phyloP scores from a whole-genome alignment of 192 early-diverging fungal genomes.

The Coemansia sp. region DNA sequence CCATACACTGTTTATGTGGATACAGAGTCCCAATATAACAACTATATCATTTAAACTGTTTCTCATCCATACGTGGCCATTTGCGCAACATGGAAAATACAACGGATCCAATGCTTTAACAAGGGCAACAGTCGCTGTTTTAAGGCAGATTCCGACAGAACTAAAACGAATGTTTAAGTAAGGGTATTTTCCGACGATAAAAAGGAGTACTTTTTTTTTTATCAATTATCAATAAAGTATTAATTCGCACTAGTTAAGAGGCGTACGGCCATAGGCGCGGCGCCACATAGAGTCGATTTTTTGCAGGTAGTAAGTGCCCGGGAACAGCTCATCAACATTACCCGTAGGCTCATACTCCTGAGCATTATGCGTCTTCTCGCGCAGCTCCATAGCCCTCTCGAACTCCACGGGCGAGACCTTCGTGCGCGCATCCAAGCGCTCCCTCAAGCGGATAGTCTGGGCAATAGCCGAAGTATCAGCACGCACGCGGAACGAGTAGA shows the following conservation, averaged over 20 bases:
- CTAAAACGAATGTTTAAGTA: too few species aligned
- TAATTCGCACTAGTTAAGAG: slow-evolving; percentile 26
- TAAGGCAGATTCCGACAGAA: too few species aligned
- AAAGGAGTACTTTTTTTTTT: not conserved
- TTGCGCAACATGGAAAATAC: too few species aligned
- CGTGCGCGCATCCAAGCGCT: slow-evolving; percentile 73
- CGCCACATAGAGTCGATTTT: slow-evolving; percentile 92
- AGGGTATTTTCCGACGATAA: too few species aligned
- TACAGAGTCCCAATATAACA: too few species aligned
- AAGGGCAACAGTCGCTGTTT: too few species aligned
- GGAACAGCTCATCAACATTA: slow-evolving; percentile 62
- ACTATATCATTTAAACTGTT: too few species aligned
- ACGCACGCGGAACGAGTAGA: slow-evolving; percentile 88
- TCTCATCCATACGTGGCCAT: too few species aligned
- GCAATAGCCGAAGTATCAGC: slow-evolving; percentile 64
- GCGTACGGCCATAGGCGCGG: slow-evolving; percentile 74
- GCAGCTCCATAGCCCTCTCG: slow-evolving; percentile 77
- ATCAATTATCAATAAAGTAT: not conserved
- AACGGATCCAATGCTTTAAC: too few species aligned
- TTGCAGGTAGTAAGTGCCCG: slow-evolving; percentile 88
- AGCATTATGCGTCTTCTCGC: slow-evolving; percentile 84
- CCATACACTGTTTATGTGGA: too few species aligned
- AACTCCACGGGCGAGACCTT: slow-evolving; percentile 75
- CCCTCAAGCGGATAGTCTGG: slow-evolving; percentile 61
- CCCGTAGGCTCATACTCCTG: slow-evolving; percentile 80